These are phyloP conservation scores for Phytophthora melonis DNA, from an alignment of 352 stramenopile species.

Conservation along the genomic window DNA sequence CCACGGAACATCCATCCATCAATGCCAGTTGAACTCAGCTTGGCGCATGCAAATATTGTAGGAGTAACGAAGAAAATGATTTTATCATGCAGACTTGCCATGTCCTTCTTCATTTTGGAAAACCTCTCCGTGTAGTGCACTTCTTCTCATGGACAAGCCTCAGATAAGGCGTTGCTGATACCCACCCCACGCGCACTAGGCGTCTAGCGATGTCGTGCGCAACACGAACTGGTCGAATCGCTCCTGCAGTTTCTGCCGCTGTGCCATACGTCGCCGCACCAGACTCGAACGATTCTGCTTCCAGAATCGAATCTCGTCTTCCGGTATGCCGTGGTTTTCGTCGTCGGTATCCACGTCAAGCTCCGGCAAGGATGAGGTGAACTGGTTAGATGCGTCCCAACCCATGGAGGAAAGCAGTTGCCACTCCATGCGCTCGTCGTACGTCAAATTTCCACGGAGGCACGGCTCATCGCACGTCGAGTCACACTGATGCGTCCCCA, in stretches of 20 bases:
- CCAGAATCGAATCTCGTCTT: conserved; percentile 89
- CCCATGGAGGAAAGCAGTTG: conserved; percentile 88
- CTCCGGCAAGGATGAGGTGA: conserved; percentile 68
- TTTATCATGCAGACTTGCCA: conserved; percentile 32
- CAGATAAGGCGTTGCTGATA: conserved; percentile 28
- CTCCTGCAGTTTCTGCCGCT: conserved; percentile 87
- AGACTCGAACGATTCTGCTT: conserved; percentile 84
- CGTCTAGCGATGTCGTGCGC: conserved; percentile 63
- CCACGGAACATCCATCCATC: not conserved
- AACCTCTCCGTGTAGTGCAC: conserved; percentile 7
- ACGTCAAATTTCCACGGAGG: conserved; percentile 52
- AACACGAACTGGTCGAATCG: conserved; percentile 88
- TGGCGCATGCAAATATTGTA: conserved; percentile 32
- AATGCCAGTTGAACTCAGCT: not conserved
- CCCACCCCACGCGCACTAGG: conserved; percentile 14
- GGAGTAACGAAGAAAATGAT: conserved; percentile 37
- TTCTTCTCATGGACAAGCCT: conserved; percentile 12
- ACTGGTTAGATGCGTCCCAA: conserved; percentile 75
- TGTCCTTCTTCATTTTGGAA: conserved; percentile 14
- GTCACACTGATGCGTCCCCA: conserved; percentile 60
- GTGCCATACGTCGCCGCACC: conserved; percentile 76
- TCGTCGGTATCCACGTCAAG: conserved; percentile 81
- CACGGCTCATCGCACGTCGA: conserved; percentile 63
- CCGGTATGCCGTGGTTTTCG: conserved; percentile 81
- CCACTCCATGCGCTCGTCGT: conserved; percentile 80